phyloP scores from a whole-genome alignment of 139 green algal genomes.

The Micractinium conductrix region DNA sequence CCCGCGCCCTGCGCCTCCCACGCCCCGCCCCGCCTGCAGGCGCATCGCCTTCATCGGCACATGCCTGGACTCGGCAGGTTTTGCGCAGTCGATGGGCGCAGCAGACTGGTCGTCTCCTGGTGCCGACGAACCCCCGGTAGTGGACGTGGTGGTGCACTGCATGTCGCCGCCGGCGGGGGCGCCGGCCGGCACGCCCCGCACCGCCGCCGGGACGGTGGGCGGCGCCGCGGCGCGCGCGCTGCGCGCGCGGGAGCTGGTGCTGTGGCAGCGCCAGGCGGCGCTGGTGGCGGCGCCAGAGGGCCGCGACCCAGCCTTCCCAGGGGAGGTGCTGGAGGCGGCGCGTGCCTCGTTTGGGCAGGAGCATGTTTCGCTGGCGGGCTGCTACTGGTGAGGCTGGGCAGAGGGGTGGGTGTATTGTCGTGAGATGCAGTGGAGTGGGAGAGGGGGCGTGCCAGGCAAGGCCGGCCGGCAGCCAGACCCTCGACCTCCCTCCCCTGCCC shows the following conservation, averaged over 20 bases:
- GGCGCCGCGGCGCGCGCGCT: conserved; percentile 24
- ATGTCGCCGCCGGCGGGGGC: conserved; percentile 1
- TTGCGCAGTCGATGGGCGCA: neutral
- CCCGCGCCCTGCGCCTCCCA: neutral
- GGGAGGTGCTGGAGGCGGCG: conserved; percentile 17
- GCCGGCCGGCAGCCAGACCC: neutral
- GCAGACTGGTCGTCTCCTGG: neutral
- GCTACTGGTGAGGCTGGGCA: conserved; percentile 10
- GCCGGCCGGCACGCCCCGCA: neutral
- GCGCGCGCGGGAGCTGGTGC: conserved; percentile 27
- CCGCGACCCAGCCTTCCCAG: conserved; percentile 1
- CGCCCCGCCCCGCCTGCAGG: neutral
- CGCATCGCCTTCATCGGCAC: conserved; percentile 12
- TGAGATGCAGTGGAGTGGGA: neutral
- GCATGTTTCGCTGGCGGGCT: neutral
- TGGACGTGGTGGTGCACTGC: conserved; percentile 36
- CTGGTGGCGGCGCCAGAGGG: conserved; percentile 2
- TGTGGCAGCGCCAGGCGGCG: conserved; percentile 38
- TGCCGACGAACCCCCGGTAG: neutral
- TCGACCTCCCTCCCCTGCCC: neutral
- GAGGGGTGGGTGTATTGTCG: neutral
- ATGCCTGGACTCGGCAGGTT: conserved; percentile 12
- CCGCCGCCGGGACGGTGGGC: neutral
- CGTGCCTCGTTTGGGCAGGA: neutral
- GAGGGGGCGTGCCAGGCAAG: neutral